These are phyloP conservation scores for Paspalum notatum DNA, from an alignment of 176 grass and related monocot genomes.

Conservation along the genomic window DNA sequence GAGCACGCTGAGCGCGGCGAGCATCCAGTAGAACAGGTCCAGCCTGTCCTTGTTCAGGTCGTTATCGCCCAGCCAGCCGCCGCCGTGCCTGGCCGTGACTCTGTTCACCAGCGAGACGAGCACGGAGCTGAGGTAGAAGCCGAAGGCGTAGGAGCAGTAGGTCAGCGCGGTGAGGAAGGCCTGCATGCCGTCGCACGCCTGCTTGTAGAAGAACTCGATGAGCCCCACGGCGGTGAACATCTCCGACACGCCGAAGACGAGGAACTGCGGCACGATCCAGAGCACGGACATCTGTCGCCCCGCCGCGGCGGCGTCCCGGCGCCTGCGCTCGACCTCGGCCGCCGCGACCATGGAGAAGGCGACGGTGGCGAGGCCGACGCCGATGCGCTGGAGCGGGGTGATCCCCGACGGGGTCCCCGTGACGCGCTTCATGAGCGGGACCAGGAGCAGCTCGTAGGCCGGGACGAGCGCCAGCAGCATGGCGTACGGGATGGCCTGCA, in stretches of 20 bases:
- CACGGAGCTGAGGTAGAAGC: constrained; percentile 93
- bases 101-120: constrained; percentile 88
- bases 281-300: constrained; percentile 56
- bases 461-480: constrained; percentile 84
- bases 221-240: constrained; percentile 98
- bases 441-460: constrained; percentile 71
- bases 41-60: constrained; percentile 81
- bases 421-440: constrained; percentile 60
- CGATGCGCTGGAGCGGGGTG: constrained; percentile 84
- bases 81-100: constrained; percentile 60
- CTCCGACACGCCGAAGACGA: constrained; percentile 91
- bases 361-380: constrained; percentile 73
- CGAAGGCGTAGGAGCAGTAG: constrained; percentile 97
- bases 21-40: constrained; percentile 92
- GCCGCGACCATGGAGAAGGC: constrained; percentile 88
- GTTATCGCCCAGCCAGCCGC: constrained; percentile 76
- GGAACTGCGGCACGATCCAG: constrained; percentile 94
- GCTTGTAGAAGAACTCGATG: constrained; percentile 99
- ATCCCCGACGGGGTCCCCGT: constrained; percentile 68
- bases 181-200: constrained; percentile 84
- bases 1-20: constrained; percentile 73
- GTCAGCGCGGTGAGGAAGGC: constrained; percentile 94
- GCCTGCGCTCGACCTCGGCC: constrained; percentile 65
- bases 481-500: constrained; percentile 88
- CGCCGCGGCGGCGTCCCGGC: constrained; percentile 41